These are phyloP conservation scores for Chlamydomonas eustigma DNA, from an alignment of 139 green algal genomes.

Conservation along the genomic window DNA sequence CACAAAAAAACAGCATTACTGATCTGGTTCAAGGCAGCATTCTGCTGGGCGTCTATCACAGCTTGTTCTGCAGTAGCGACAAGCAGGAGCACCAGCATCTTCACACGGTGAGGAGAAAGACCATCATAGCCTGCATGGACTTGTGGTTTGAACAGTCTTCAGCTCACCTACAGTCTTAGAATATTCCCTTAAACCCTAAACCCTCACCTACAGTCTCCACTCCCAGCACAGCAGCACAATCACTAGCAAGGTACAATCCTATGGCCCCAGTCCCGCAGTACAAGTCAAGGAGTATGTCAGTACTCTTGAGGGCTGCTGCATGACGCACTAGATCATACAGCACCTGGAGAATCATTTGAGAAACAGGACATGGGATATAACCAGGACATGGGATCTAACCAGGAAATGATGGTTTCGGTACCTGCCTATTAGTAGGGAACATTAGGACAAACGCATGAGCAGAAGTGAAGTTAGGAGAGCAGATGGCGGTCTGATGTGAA, in stretches of 20 bases:
- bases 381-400: no score
- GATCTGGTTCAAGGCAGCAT: conserved; percentile 72
- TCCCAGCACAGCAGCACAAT: background rate
- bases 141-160: no score
- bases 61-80: conserved; percentile 14
- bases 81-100: background rate
- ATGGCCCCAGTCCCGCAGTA: conserved; percentile 60
- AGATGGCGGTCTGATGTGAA: no score
- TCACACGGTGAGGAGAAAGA: no score
- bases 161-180: no score
- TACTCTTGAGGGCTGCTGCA: conserved; percentile 25
- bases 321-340: conserved; percentile 63
- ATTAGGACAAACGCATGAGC: no score
- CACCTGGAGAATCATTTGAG: conserved; percentile 18
- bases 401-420: no score
- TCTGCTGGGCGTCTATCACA: conserved; percentile 55
- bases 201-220: background rate
- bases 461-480: no score
- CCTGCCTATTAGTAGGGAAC: no score
- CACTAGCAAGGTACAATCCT: conserved; percentile 59
- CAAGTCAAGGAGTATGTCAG: conserved; percentile 66
- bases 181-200: background rate
- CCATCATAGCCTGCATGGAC: no score
- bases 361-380: no score
- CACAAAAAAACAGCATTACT: conserved; percentile 66